These are phyloP conservation scores for Phoma sp. DNA, from an alignment of 2,329 filamentous ascomycete genomes.

Conservation along the genomic window DNA sequence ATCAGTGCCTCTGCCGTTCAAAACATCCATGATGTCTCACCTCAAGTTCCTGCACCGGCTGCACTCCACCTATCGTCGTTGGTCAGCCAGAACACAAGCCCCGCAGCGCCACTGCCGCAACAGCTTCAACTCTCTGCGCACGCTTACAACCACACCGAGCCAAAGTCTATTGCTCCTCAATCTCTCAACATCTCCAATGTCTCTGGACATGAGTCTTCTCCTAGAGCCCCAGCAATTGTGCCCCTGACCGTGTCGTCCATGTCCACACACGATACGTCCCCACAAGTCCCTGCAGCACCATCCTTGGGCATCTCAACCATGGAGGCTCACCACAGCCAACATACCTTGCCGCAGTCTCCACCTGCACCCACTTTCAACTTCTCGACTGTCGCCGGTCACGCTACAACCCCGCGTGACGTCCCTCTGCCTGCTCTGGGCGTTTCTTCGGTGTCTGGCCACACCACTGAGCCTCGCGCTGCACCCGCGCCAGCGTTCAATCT, in stretches of 20 bases:
- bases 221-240: conserved; percentile 22
- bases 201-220: conserved; percentile 34
- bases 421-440: conserved; percentile 20
- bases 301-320: conserved; percentile 25
- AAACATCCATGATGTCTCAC: conserved; percentile 33
- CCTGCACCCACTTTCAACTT: conserved; percentile 17
- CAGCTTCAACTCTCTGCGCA: conserved; percentile 32
- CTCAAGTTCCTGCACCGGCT: conserved; percentile 25
- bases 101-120: conserved; percentile 22
- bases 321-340: conserved; percentile 29
- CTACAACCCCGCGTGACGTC: conserved; percentile 29
- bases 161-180: conserved; percentile 22
- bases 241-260: conserved; percentile 28
- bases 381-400: conserved; percentile 29
- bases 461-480: conserved; percentile 29
- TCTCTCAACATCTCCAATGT: conserved; percentile 34
- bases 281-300: conserved; percentile 20
- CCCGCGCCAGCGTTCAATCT: conserved; percentile 21
- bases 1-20: conserved; percentile 37
- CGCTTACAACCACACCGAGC: conserved; percentile 30
- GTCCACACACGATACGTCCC: conserved; percentile 33
- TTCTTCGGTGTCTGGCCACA: conserved; percentile 30
- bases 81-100: conserved; percentile 35
- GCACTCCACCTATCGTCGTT: conserved; percentile 35
- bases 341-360: conserved; percentile 25